Percentiles rank a stretch among this genome's conserved stretches.
phyloP scores from a whole-genome alignment of 306 rosid species.

The Inga oerstediana region DNA sequence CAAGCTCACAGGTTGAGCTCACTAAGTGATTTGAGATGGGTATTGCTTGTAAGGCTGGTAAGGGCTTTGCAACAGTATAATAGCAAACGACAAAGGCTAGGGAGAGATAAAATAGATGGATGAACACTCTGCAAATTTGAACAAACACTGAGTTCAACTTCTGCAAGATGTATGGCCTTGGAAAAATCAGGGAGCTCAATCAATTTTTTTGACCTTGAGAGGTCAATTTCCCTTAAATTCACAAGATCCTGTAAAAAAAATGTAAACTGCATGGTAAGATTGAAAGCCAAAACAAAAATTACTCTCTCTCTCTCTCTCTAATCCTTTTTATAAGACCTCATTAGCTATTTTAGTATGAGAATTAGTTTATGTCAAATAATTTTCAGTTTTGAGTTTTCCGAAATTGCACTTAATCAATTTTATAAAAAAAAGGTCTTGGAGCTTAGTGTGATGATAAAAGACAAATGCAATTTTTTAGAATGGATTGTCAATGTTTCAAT shows the following conservation, averaged over 20 bases:
- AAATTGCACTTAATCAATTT: neutral
- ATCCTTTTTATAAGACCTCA: too few species aligned
- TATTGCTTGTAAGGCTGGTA: neutral
- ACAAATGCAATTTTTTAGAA: too few species aligned
- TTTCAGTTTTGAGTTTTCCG: neutral
- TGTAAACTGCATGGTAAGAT: neutral
- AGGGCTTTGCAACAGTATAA: rapidly evolving
- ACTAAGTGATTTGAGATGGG: neutral
- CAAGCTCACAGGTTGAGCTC: rapidly evolving
- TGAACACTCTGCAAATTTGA: neutral
- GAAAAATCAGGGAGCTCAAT: neutral
- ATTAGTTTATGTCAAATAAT: too few species aligned
- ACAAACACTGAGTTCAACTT: neutral
- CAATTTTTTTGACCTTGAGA: neutral
- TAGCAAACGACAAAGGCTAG: rapidly evolving
- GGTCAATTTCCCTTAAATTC: neutral
- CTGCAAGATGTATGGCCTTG: neutral
- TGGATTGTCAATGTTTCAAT: neutral
- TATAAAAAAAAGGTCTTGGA: too few species aligned
- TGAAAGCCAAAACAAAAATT: neutral
- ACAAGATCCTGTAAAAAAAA: neutral
- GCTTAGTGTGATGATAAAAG: neutral
- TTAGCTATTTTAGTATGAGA: too few species aligned
- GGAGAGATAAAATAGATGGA: neutral
- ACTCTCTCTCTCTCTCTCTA: too few species aligned